Percentiles rank a stretch among this genome's conserved stretches.
These are phyloP conservation scores for Amyloporia xantha DNA, from an alignment of 768 basidiomycete genomes.

Conservation along the genomic window DNA sequence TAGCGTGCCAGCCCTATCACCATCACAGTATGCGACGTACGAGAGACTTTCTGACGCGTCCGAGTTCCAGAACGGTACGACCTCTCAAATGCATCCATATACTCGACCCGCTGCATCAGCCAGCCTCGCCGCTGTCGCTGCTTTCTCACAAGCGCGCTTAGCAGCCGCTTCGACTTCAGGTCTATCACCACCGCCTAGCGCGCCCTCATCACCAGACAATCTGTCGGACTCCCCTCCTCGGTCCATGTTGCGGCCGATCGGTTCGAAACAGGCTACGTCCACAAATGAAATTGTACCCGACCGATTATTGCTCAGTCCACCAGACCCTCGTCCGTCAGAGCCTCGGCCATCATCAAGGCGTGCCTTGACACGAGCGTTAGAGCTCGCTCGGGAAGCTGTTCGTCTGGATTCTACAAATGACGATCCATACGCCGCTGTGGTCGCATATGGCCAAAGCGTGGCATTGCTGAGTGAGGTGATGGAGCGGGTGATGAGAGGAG, in stretches of 20 bases:
- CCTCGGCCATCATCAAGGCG: constrained; percentile 73
- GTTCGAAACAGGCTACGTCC: constrained; percentile 13
- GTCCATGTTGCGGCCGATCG: constrained; percentile 35
- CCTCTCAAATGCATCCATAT: constrained; percentile 18
- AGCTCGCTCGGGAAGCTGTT: constrained; percentile 86
- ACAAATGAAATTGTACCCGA: constrained; percentile 37
- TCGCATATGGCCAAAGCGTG: constrained; percentile 83
- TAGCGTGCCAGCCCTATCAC: constrained; percentile 41
- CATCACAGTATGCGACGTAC: constrained; percentile 22
- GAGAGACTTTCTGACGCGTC: constrained; percentile 18
- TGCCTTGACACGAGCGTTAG: constrained; percentile 79
- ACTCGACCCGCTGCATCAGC: constrained; percentile 37
- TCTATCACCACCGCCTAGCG: constrained; percentile 16
- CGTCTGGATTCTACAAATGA: constrained; percentile 83
- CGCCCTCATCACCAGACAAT: constrained; percentile 37
- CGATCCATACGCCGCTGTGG: constrained; percentile 83
- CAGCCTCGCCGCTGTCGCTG: constrained; percentile 50
- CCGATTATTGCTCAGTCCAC: constrained; percentile 37
- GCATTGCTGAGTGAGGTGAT: constrained; percentile 86
- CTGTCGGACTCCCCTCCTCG: constrained; percentile 54
- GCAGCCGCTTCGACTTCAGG: constrained; percentile 23
- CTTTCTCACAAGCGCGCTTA: constrained; percentile 51
- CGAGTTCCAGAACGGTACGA: constrained; percentile 14
- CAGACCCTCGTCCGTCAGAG: constrained; percentile 38
- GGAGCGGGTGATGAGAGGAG: constrained; percentile 82